phyloP scores from a whole-genome alignment of 192 early-diverging fungal species.

The Rhizoclosmatium sp. region DNA sequence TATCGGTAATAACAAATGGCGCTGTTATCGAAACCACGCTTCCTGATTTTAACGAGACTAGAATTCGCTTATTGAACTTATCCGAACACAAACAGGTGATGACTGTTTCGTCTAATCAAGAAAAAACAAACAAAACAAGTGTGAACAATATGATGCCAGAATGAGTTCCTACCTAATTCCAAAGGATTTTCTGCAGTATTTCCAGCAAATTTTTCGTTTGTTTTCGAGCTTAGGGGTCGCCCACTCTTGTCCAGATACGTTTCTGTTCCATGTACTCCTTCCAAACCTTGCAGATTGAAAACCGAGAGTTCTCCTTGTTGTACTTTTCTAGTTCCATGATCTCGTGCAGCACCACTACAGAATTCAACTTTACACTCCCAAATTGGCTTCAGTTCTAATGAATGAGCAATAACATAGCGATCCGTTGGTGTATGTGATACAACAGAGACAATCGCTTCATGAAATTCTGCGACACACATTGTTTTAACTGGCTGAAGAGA shows the following conservation, averaged over 20 bases:
- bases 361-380: conserved; percentile 32
- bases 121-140: neutral
- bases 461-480: conserved; percentile 31
- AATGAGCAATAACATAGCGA: conserved; percentile 6
- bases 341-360: conserved; percentile 5
- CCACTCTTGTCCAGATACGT: conserved; percentile 20
- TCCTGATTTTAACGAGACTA: conserved; percentile 25
- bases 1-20: neutral
- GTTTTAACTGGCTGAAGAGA: conserved; percentile 17
- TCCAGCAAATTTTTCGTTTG: too few species aligned
- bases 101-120: neutral
- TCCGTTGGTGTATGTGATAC: conserved; percentile 24
- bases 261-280: conserved; percentile 23
- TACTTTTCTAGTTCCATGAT: conserved; percentile 11
- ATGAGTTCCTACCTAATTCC: neutral
- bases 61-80: conserved; percentile 29
- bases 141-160: neutral
- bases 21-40: conserved; percentile 19
- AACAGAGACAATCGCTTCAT: conserved; percentile 18
- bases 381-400: conserved; percentile 6
- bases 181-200: neutral
- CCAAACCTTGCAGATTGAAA: neutral
- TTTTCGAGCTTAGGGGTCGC: too few species aligned
- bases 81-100: conserved; percentile 9
- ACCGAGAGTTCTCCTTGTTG: neutral